Evolutionary conservation across 495 filamentous ascomycete species (phyloP).

Genomic region (Neurospora sp.): DNA sequence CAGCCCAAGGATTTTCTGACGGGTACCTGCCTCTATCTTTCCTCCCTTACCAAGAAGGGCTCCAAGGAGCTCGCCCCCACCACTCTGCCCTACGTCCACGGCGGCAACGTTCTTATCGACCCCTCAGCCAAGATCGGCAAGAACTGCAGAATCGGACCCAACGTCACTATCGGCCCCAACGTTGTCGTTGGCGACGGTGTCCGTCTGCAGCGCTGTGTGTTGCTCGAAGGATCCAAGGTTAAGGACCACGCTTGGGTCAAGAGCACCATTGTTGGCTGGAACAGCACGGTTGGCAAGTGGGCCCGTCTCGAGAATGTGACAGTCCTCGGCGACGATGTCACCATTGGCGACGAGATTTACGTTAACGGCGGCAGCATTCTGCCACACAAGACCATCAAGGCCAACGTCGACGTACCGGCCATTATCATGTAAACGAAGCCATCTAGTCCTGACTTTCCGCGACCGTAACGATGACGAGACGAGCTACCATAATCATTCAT

Average conservation of each 20-base stretch:
- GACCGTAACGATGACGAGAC: not conserved
- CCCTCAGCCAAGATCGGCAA: conserved; percentile 92
- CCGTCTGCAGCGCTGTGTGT: conserved; percentile 84
- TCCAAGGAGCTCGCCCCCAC: conserved; percentile 72
- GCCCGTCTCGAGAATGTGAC: conserved; percentile 95
- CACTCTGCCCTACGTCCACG: conserved; percentile 74
- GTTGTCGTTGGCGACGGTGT: conserved; percentile 95
- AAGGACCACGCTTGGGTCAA: conserved; percentile 99
- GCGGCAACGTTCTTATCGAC: conserved; percentile 95
- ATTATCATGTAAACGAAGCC: conserved; percentile 64
- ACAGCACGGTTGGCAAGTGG: conserved; percentile 92
- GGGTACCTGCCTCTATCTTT: conserved; percentile 94
- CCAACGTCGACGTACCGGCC: conserved; percentile 86
- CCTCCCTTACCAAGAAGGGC: conserved; percentile 83
- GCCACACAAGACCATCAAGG: conserved; percentile 98
- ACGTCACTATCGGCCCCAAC: conserved; percentile 92
- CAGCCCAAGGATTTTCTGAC: conserved; percentile 98
- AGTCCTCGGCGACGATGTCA: conserved; percentile 97
- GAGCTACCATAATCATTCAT: not conserved
- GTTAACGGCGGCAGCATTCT: conserved; percentile 95
- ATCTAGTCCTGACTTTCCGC: not conserved
- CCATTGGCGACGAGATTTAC: conserved; percentile 96
- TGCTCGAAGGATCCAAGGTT: conserved; percentile 81
- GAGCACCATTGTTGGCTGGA: conserved; percentile 98
- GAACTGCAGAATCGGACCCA: conserved; percentile 96